phyloP scores from a whole-genome alignment of 352 stramenopile genomes.

The Sclerospora graminicola region DNA sequence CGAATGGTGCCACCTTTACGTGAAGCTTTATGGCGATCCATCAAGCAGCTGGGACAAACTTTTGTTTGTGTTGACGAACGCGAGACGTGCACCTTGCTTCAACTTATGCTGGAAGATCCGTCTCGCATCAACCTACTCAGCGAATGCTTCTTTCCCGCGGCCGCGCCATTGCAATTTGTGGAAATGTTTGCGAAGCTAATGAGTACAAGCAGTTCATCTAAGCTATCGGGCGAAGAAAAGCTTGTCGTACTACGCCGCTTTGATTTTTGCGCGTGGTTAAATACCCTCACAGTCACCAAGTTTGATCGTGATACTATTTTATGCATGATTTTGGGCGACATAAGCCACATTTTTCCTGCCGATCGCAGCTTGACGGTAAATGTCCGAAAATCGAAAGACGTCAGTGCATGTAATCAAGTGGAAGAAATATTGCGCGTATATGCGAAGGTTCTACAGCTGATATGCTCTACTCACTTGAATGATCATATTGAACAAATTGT shows the following conservation, averaged over 20 bases:
- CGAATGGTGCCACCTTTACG: constrained; percentile 77
- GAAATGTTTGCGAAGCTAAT: constrained; percentile 85
- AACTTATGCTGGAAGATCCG: constrained; percentile 80
- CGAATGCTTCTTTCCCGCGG: constrained; percentile 74
- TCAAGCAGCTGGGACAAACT: constrained; percentile 65
- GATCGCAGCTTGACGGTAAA: constrained; percentile 23
- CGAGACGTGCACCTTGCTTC: constrained; percentile 67
- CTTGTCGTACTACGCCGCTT: constrained; percentile 61
- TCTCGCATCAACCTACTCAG: constrained; percentile 69
- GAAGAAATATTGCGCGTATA: constrained; percentile 65
- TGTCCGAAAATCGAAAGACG: constrained; percentile 9
- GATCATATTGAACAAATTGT: constrained; percentile 80
- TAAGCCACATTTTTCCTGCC: constrained; percentile 42
- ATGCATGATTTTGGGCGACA: constrained; percentile 66
- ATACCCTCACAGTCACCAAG: constrained; percentile 41
- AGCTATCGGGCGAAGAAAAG: constrained; percentile 65
- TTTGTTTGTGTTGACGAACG: constrained; percentile 80
- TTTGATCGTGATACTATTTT: constrained; percentile 78
- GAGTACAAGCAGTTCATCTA: constrained; percentile 54
- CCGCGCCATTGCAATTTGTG: constrained; percentile 63
- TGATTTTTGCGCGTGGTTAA: constrained; percentile 69
- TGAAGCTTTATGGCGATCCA: constrained; percentile 70
- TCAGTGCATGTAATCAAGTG: constrained; percentile 12
- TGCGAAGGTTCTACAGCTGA: constrained; percentile 53
- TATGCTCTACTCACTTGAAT: constrained; percentile 53